These are phyloP conservation scores for Rhizopus stolonifer DNA, from an alignment of 371 early-diverging fungal species.

Conservation along the genomic window DNA sequence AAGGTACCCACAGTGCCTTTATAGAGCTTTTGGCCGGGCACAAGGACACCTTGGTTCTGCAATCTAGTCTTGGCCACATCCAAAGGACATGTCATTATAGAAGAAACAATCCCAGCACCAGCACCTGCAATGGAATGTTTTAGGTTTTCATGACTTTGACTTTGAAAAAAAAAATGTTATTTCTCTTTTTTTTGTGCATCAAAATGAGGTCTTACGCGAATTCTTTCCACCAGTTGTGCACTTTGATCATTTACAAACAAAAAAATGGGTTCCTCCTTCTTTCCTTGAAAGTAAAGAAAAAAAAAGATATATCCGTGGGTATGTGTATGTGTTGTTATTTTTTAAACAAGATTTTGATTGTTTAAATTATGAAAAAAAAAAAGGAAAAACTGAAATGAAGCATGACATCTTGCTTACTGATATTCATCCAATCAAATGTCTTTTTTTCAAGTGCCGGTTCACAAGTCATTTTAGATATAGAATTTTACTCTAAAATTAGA, in stretches of 20 bases:
- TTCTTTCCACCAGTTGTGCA: slow-evolving; percentile 26
- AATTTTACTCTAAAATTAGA: too few relatives aligned
- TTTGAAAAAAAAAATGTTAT: slow-evolving; percentile 7
- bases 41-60: slow-evolving; percentile 82
- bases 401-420: background rate
- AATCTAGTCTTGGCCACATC: slow-evolving; percentile 95
- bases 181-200: background rate
- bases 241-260: background rate
- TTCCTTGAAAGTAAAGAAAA: background rate
- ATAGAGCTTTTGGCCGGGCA: slow-evolving; percentile 27
- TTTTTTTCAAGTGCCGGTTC: background rate
- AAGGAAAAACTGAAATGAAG: background rate
- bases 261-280: background rate
- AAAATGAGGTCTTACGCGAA: slow-evolving; percentile 21
- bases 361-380: background rate
- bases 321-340: too few relatives aligned
- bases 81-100: slow-evolving; percentile 87
- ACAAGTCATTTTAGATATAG: too few relatives aligned
- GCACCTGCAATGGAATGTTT: slow-evolving; percentile 85
- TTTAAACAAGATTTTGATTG: too few relatives aligned
- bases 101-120: slow-evolving; percentile 80
- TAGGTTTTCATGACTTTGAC: slow-evolving; percentile 56
- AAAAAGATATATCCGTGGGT: background rate
- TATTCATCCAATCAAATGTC: background rate
- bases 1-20: slow-evolving; percentile 62